These are phyloP conservation scores for Mycosphaerella arachidis DNA, from an alignment of 2,329 filamentous ascomycete species.

Conservation along the genomic window DNA sequence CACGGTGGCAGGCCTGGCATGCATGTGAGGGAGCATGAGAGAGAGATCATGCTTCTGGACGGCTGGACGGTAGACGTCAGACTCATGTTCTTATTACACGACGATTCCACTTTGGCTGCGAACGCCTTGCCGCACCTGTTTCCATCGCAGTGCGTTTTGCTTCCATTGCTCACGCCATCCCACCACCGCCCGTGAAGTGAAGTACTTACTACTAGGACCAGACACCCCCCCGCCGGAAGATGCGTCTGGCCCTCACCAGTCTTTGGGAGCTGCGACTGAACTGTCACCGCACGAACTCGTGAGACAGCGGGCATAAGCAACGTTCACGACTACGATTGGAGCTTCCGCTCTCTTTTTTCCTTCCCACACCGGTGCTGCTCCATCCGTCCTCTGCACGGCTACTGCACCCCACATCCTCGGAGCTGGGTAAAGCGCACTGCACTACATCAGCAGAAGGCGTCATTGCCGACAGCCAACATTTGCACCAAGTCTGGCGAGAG, in stretches of 20 bases:
- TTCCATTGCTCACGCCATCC: background rate
- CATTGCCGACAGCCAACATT: conserved; percentile 6
- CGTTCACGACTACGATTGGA: too few species aligned
- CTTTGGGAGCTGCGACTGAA: conserved; percentile 5
- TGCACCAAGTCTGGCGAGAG: background rate
- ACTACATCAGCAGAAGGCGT: background rate
- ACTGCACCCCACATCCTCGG: conserved; percentile 4
- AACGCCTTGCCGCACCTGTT: background rate
- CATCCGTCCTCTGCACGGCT: background rate
- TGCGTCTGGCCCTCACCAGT: conserved; percentile 4
- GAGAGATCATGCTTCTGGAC: background rate
- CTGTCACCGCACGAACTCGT: conserved; percentile 19
- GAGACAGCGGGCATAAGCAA: conserved; percentile 1
- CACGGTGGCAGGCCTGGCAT: background rate
- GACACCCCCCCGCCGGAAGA: background rate
- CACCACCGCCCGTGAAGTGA: background rate
- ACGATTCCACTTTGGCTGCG: background rate
- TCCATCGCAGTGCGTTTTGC: background rate
- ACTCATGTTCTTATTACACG: background rate
- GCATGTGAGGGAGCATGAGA: too few species aligned
- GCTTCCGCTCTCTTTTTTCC: background rate
- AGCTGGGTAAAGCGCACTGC: background rate
- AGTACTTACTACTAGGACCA: background rate
- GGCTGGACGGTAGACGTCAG: background rate
- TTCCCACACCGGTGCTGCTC: background rate